These are phyloP conservation scores for Phoma sp. DNA, from an alignment of 2,329 filamentous ascomycete species.

Conservation along the genomic window DNA sequence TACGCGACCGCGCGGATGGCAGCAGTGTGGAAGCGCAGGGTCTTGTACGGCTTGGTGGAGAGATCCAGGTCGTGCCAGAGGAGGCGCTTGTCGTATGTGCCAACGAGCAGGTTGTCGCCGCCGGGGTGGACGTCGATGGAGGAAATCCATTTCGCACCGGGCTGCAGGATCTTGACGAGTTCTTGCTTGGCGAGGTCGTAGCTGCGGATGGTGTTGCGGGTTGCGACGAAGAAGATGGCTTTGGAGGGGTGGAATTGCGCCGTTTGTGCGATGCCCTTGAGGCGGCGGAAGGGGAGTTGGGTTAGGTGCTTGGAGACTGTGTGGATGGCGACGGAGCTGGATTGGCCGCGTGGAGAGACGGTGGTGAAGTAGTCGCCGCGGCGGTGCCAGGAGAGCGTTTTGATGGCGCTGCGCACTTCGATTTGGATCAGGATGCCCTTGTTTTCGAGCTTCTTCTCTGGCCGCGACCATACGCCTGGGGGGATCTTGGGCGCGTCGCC, in stretches of 20 bases:
- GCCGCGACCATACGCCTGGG: constrained; percentile 82
- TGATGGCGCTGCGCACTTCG: constrained; percentile 79
- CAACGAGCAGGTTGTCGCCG: constrained; percentile 92
- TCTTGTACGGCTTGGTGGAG: constrained; percentile 90
- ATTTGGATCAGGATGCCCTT: constrained; percentile 80
- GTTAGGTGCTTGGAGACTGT: constrained; percentile 94
- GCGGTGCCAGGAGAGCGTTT: constrained; percentile 91
- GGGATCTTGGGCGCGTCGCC: constrained; percentile 71
- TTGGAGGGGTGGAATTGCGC: constrained; percentile 94
- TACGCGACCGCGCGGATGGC: constrained; percentile 89
- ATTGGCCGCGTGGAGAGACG: constrained; percentile 79
- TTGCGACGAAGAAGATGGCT: constrained; percentile 94
- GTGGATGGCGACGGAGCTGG: constrained; percentile 87
- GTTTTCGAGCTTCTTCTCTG: constrained; percentile 73
- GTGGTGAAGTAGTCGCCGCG: constrained; percentile 94
- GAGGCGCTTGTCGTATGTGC: constrained; percentile 90
- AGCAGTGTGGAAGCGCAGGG: constrained; percentile 89
- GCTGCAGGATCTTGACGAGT: constrained; percentile 89
- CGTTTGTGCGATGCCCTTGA: constrained; percentile 79
- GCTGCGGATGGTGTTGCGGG: constrained; percentile 87
- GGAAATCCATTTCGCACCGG: constrained; percentile 92
- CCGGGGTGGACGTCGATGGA: constrained; percentile 91
- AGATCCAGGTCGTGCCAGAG: constrained; percentile 98
- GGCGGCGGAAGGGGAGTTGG: constrained; percentile 86
- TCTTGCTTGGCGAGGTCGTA: constrained; percentile 94